Evolutionary conservation across 768 basidiomycete species (phyloP).

Genomic region (Strobilomyces echinocephalus): DNA sequence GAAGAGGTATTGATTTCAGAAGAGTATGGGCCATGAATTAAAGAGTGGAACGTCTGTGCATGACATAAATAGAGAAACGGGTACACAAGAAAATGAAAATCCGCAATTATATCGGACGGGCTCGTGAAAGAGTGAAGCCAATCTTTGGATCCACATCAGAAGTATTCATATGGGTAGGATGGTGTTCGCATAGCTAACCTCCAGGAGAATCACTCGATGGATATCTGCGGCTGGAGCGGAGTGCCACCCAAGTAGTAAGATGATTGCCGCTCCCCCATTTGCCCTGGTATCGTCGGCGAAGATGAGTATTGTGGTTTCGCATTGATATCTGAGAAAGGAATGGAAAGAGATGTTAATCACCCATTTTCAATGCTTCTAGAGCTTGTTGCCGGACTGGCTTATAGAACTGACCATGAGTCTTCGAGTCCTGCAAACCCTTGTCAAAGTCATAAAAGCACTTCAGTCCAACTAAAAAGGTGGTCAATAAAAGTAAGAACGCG

Average conservation of each 20-base stretch:
- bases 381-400: conserved; percentile 27
- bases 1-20: conserved; percentile 5
- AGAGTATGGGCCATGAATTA: conserved; percentile 15
- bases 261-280: conserved; percentile 44
- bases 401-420: conserved; percentile 64
- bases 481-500: conserved; percentile 67
- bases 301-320: conserved; percentile 42
- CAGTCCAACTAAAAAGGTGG: conserved; percentile 72
- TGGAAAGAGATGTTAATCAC: conserved; percentile 31
- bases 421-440: conserved; percentile 68
- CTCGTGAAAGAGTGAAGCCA: not conserved
- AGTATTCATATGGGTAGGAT: not conserved
- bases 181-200: not conserved
- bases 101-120: not conserved
- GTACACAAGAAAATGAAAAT: conserved; percentile 12
- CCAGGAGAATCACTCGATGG: conserved; percentile 56
- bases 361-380: conserved; percentile 25
- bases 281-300: conserved; percentile 35
- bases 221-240: conserved; percentile 59
- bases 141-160: conserved; percentile 3
- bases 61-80: conserved; percentile 13
- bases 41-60: conserved; percentile 11
- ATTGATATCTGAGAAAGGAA: conserved; percentile 41
- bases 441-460: conserved; percentile 82
- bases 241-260: conserved; percentile 42